Evolutionary conservation across 2,329 filamentous ascomycete species (phyloP).

Genomic region (Parafenestella ontariensis): DNA sequence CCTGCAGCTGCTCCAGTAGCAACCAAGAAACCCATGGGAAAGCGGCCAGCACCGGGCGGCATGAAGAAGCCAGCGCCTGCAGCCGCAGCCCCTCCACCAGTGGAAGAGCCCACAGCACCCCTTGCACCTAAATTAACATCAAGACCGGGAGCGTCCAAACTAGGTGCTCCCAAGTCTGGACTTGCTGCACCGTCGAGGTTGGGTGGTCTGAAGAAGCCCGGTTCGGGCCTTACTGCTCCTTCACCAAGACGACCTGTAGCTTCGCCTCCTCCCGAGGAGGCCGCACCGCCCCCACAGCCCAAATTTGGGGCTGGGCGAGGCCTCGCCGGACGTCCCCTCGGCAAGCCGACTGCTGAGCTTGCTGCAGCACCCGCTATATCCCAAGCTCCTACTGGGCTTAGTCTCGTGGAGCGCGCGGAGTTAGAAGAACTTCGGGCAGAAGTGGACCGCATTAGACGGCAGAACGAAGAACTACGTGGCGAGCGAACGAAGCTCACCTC

Average conservation of each 20-base stretch:
- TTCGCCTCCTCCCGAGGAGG: conserved; percentile 55
- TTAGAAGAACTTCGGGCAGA: conserved; percentile 85
- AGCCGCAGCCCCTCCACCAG: conserved; percentile 45
- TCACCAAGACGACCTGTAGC: conserved; percentile 53
- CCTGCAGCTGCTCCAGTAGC: conserved; percentile 59
- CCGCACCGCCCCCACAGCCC: conserved; percentile 56
- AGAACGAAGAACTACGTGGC: conserved; percentile 80
- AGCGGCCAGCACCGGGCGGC: conserved; percentile 58
- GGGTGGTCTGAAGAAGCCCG: conserved; percentile 54
- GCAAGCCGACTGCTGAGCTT: conserved; percentile 81
- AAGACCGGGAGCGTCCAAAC: conserved; percentile 54
- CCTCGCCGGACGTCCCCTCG: conserved; percentile 83
- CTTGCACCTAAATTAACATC: conserved; percentile 66
- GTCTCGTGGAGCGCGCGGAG: conserved; percentile 86
- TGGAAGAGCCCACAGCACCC: conserved; percentile 60
- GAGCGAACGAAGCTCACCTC: conserved; percentile 83
- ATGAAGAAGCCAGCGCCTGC: conserved; percentile 60
- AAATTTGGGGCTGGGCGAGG: conserved; percentile 73
- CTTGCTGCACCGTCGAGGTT: conserved; percentile 45
- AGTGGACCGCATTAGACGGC: conserved; percentile 77
- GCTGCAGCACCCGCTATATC: conserved; percentile 51
- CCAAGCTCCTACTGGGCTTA: conserved; percentile 68
- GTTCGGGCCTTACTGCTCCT: conserved; percentile 45
- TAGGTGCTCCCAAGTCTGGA: conserved; percentile 51
- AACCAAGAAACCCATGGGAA: conserved; percentile 53